Percentiles rank a stretch among this genome's conserved stretches.
phyloP scores from a whole-genome alignment of 2,329 filamentous ascomycete genomes.

The Alternaria sp. region DNA sequence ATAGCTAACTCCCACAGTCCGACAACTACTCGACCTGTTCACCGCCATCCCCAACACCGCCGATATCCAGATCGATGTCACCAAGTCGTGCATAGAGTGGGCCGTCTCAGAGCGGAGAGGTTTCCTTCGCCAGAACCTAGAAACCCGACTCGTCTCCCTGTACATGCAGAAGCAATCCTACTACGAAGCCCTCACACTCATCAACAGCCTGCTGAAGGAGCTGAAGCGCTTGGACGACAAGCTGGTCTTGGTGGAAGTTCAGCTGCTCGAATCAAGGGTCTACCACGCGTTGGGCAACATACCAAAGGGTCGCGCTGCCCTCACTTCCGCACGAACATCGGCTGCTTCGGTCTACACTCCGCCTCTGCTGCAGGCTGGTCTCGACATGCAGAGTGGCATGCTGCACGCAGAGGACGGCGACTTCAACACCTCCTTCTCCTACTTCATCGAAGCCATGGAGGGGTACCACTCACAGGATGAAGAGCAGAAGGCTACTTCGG shows the following conservation, averaged over 20 bases:
- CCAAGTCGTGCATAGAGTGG: conserved; percentile 99
- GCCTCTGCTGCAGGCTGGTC: conserved; percentile 89
- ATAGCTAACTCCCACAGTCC: conserved; percentile 65
- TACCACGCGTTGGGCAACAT: conserved; percentile 98
- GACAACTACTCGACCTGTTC: conserved; percentile 95
- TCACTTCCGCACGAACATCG: conserved; percentile 92
- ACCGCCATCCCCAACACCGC: conserved; percentile 90
- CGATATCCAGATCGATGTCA: conserved; percentile 92
- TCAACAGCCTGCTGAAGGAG: conserved; percentile 94
- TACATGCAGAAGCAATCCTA: conserved; percentile 98
- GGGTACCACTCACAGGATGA: conserved; percentile 96
- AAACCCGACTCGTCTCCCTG: conserved; percentile 90
- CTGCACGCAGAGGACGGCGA: conserved; percentile 98
- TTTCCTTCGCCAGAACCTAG: conserved; percentile 97
- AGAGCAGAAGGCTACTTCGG: conserved; percentile 86
- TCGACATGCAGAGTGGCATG: conserved; percentile 99
- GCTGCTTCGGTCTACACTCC: conserved; percentile 98
- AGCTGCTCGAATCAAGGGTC: conserved; percentile 93
- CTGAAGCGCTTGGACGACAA: conserved; percentile 98
- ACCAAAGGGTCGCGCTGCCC: conserved; percentile 89
- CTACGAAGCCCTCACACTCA: conserved; percentile 94
- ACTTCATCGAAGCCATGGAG: conserved; percentile 98
- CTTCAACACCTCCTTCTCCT: conserved; percentile 98
- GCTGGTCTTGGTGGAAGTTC: conserved; percentile 95
- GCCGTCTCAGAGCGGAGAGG: conserved; percentile 91